Evolutionary conservation across 2,329 filamentous ascomycete genomes (phyloP), one percentile per base, ranked within the genome.

Genomic region (Clonostachys rosea): DNA sequence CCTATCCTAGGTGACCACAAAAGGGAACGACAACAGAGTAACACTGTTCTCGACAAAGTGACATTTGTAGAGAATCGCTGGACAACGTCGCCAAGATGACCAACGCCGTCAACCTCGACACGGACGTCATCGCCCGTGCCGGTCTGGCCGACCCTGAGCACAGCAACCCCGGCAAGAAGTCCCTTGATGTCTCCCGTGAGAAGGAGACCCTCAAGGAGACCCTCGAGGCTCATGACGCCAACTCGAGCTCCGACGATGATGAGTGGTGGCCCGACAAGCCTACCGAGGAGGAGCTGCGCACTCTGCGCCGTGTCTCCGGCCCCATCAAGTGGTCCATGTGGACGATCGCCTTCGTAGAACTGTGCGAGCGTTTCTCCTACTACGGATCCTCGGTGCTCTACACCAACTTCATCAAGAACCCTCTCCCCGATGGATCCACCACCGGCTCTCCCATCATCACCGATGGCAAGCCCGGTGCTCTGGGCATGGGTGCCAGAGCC

Each of bases 301-400:
- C 79, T 1, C 75, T 87, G n/a, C 77, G 73, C 44, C 79, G 81
- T 56, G 77, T 87, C 18, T 79, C 82, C 12, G 83, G 81, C 51
- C 74, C 74, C 58, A 79, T 90, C 50, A 81, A 83, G 43, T 83
- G 77, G 75, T 69, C 75, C 47, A 78, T 84, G 49, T 90, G 82
- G 67, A 83, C 81, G 24, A 79, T 91, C 49, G 85, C 84, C 43
- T 82, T 89, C 51, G 80, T 87, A 49, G 87, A 91, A 66, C 69
- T 89, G 48, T 87, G 83, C 68, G 87, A 91, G 68, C 83, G 86
- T 43, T 89, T 88, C 67, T 86, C 83, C 13, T 91, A 89, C 77
- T 89, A 90, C 59, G 87, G 86, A 47, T 84, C 83, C 5, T 77
- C 80, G 40, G 75, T 84, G 34, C 72, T 88, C 33, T 87, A 84